Base-by-base conservation (phyloP, 768 basidiomycete species). In the Pisolithus orientalis region DNA sequence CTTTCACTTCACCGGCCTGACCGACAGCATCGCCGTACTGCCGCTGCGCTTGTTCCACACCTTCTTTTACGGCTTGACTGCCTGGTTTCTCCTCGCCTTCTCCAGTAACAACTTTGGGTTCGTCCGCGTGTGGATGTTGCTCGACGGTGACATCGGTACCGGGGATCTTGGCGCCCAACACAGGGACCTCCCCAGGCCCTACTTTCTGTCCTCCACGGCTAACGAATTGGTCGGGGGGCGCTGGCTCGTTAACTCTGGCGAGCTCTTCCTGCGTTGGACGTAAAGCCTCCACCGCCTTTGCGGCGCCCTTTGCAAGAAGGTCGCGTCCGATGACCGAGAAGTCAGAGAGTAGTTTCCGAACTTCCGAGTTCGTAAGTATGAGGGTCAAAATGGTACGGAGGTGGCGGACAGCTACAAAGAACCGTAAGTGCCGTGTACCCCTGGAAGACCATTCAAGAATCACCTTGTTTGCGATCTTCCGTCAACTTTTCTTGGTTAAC, bases 351-450 rank as follows among this genome's bases (percentile, higher is more conserved):
- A 96, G 83, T 66, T 96, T 95, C 61, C 93, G 86, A 29, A 89
- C 86, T 71, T 95, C 90, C 0, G 89, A 86, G 72, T 99, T 99
- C 64, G 94, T 95, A 56, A 93, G 76, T 62, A 97, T 75, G 61
- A 97, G 85, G 40, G 81, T 80, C 54, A 90, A 75, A 44, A 99
- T 80, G 0, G 93, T 94, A 57, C 94, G 90, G 14, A 97, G 80
- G 69, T 97, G 91, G 51, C 78, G 78, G 44, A 88, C 80, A 21
- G 92, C 92, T 88, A 6, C n/a, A 44, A 8, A 54, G n/a, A 2
- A 24, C 45, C 42, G 14, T 43, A 40, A 61, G 40, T 39, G 31
- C 10, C 10, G 34, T 10, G 14, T 0, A 2, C 1, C 37, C 21
- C 6, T 28, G 5, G 13, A 39, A 6, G 27, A 25, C 3, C 10